A percentile compares a stretch with the other conserved stretches of the same genome.
Conservation (phyloP, 495 filamentous ascomycete species). For the Clavariopsis aquatica region DNA sequence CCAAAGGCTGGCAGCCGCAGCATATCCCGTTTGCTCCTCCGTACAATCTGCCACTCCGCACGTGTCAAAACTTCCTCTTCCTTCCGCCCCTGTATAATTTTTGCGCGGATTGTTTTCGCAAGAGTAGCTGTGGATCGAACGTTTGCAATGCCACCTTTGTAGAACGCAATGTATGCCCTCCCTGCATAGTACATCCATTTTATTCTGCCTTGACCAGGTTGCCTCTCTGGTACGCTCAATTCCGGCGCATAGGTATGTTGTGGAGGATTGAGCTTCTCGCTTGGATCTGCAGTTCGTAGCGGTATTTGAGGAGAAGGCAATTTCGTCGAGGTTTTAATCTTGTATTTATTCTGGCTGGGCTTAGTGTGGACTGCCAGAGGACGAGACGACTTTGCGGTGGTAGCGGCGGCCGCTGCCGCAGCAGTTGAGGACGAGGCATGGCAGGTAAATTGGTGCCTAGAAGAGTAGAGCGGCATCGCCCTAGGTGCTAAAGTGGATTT, state of each 20-base stretch:
- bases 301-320: neutral
- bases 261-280: slow-evolving; percentile 57
- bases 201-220: slow-evolving; percentile 45
- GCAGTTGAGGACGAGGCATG: slow-evolving; percentile 10
- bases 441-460: neutral
- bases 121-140: slow-evolving; percentile 60
- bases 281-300: neutral
- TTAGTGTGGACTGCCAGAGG: neutral
- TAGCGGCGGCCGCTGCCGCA: neutral
- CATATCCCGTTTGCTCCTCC: slow-evolving; percentile 67
- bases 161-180: slow-evolving; percentile 71
- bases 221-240: slow-evolving; percentile 53
- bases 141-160: slow-evolving; percentile 77
- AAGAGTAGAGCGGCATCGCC: neutral
- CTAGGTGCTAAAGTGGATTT: neutral
- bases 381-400: neutral
- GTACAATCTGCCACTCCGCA: slow-evolving; percentile 65
- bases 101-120: slow-evolving; percentile 34
- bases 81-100: slow-evolving; percentile 31
- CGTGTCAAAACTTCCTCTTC: slow-evolving; percentile 49
- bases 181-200: slow-evolving; percentile 54
- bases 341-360: neutral
- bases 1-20: slow-evolving; percentile 74
- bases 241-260: slow-evolving; percentile 60
- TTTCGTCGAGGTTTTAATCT: slow-evolving; percentile 1